Percentiles rank a stretch among this genome's conserved stretches.
Conservation (phyloP, 495 filamentous ascomycete genomes). For the Lichina pygmaea region DNA sequence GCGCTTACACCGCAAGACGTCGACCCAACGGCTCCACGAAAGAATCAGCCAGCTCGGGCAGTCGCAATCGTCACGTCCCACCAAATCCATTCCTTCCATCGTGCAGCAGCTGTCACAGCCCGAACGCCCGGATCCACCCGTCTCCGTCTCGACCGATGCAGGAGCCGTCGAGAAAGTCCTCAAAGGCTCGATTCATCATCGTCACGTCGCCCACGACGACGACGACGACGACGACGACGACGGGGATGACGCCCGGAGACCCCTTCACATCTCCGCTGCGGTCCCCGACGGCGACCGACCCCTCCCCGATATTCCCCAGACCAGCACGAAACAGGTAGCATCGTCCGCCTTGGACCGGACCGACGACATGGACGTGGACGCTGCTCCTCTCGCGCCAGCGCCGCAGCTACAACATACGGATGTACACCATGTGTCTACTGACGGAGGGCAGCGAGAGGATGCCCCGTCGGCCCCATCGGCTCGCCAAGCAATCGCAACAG, state of each 20-base stretch:
- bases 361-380: slow-evolving; percentile 4
- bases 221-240: slow-evolving; percentile 20
- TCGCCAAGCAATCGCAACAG: slow-evolving; percentile 16
- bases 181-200: background rate
- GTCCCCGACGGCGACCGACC: slow-evolving; percentile 1
- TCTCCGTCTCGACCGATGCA: background rate
- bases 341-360: slow-evolving; percentile 28
- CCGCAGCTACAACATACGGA: background rate
- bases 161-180: background rate
- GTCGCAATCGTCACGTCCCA: slow-evolving; percentile 36
- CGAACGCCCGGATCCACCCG: slow-evolving; percentile 25
- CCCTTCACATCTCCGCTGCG: slow-evolving; percentile 1
- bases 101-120: slow-evolving; percentile 6
- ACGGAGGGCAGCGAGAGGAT: slow-evolving; percentile 11
- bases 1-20: slow-evolving; percentile 56
- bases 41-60: slow-evolving; percentile 85
- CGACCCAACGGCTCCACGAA: slow-evolving; percentile 74
- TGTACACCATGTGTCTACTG: too few relatives aligned
- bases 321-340: slow-evolving; percentile 2
- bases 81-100: slow-evolving; percentile 38
- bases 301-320: background rate
- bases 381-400: background rate
- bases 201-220: background rate
- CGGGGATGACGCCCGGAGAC: slow-evolving; percentile 28
- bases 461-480: slow-evolving; percentile 27